These are phyloP conservation scores for Aspergillus melleus DNA, from an alignment of 2,329 filamentous ascomycete species.

Conservation along the genomic window DNA sequence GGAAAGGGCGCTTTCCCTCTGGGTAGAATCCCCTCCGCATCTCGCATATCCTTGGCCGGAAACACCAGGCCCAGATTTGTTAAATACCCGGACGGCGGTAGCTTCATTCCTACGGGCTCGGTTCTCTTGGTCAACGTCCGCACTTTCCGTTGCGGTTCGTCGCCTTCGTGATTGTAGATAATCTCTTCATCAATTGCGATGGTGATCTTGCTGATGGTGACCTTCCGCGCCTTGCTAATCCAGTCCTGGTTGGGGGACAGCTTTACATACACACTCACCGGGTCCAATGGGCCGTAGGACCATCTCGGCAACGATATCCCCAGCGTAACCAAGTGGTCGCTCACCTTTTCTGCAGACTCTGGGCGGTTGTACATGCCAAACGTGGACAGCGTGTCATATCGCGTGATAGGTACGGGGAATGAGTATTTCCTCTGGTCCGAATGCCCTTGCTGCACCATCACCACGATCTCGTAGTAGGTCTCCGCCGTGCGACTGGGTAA, in stretches of 20 bases:
- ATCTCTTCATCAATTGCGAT: constrained; percentile 96
- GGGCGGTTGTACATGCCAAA: constrained; percentile 99
- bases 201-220: constrained; percentile 92
- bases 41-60: constrained; percentile 82
- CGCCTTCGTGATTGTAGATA: constrained; percentile 96
- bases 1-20: constrained; percentile 85
- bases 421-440: constrained; percentile 84
- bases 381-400: constrained; percentile 95
- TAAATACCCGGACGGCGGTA: constrained; percentile 89
- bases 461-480: constrained; percentile 94
- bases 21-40: constrained; percentile 82
- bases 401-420: constrained; percentile 84
- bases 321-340: constrained; percentile 87
- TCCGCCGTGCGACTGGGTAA: constrained; percentile 91
- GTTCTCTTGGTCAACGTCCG: constrained; percentile 84
- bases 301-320: constrained; percentile 90
- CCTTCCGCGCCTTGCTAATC: constrained; percentile 84
- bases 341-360: constrained; percentile 79
- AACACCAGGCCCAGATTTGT: constrained; percentile 91
- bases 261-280: constrained; percentile 94
- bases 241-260: constrained; percentile 89
- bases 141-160: constrained; percentile 86
- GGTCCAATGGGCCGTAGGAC: constrained; percentile 95
- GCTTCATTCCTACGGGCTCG: constrained; percentile 75
- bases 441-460: constrained; percentile 89